Percentiles rank a stretch among this genome's conserved stretches.
Evolutionary conservation across 331 rosid species (phyloP).

Genomic region (Cucumis variabilis): DNA sequence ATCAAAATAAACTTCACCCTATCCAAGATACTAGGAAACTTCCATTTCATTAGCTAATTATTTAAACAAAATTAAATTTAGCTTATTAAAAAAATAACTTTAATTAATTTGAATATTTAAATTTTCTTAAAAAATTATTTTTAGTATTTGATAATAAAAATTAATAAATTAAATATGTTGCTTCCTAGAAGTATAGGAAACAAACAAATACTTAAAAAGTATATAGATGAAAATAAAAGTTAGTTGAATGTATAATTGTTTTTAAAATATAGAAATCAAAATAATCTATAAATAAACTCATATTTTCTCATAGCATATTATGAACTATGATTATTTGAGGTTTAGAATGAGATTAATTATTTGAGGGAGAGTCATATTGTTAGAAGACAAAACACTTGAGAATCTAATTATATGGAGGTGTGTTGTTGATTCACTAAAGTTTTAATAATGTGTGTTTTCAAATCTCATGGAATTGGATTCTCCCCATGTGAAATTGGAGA

Average conservation of each 20-base stretch:
- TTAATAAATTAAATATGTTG: background rate
- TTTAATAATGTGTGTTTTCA: background rate
- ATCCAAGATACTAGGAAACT: background rate
- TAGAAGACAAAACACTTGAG: background rate
- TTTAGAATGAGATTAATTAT: background rate
- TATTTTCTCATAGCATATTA: background rate
- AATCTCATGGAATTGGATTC: conserved; percentile 6
- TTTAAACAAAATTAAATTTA: too few relatives aligned
- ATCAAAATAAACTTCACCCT: background rate
- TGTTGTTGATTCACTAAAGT: background rate
- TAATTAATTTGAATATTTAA: too few relatives aligned
- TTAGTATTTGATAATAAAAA: too few relatives aligned
- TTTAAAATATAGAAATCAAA: too few relatives aligned
- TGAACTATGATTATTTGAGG: background rate
- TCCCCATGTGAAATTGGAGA: conserved; percentile 12
- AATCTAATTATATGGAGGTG: background rate
- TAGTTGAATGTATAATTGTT: too few relatives aligned
- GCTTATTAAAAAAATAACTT: too few relatives aligned
- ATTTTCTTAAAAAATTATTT: too few relatives aligned
- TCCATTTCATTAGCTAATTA: background rate
- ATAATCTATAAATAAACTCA: background rate
- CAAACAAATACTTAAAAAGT: too few relatives aligned
- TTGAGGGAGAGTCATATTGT: background rate
- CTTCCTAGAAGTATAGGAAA: too few relatives aligned
- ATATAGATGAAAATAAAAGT: too few relatives aligned